Percentiles rank a stretch among this genome's conserved stretches.
Evolutionary conservation across 805 yeast genomes (phyloP).

Genomic region (Metschnikowia reukaufii): DNA sequence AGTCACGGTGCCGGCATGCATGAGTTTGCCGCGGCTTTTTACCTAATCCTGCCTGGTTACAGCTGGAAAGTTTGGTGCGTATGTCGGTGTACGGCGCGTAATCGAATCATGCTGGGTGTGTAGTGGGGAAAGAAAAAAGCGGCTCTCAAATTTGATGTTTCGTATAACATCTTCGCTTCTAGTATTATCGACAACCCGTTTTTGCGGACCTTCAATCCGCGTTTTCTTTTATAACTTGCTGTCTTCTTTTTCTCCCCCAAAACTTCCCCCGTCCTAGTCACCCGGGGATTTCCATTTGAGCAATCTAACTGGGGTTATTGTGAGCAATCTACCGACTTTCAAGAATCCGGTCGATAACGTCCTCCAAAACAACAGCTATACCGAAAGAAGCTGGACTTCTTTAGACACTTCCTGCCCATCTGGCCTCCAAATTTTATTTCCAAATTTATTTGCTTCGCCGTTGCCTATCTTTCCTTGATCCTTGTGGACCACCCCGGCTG

Average conservation of each 20-base stretch:
- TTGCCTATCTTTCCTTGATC: too few species aligned
- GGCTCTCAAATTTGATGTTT: not conserved
- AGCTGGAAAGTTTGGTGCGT: constrained; percentile 5
- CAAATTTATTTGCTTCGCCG: too few species aligned
- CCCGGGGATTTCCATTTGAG: not conserved
- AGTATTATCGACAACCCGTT: not conserved
- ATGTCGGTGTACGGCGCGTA: constrained; percentile 2
- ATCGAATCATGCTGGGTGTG: constrained; percentile 2
- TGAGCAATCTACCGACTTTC: not conserved
- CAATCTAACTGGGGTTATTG: not conserved
- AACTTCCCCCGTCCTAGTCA: not conserved
- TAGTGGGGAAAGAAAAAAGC: constrained; percentile 6
- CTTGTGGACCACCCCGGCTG: too few species aligned
- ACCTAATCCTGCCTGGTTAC: constrained; percentile 7
- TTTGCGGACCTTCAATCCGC: constrained; percentile 2
- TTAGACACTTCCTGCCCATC: not conserved
- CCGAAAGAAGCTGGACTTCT: constrained; percentile 4
- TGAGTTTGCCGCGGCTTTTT: constrained; percentile 2
- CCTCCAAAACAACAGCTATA: not conserved
- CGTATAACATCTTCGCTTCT: constrained; percentile 2
- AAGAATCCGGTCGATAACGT: not conserved
- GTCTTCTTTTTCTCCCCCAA: not conserved
- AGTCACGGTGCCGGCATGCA: constrained; percentile 1
- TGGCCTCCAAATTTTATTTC: not conserved
- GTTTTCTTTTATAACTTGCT: not conserved